Percentiles rank a stretch among this genome's conserved stretches.
Evolutionary conservation across 2,329 filamentous ascomycete genomes (phyloP).

Genomic region (Ophiostoma ips): DNA sequence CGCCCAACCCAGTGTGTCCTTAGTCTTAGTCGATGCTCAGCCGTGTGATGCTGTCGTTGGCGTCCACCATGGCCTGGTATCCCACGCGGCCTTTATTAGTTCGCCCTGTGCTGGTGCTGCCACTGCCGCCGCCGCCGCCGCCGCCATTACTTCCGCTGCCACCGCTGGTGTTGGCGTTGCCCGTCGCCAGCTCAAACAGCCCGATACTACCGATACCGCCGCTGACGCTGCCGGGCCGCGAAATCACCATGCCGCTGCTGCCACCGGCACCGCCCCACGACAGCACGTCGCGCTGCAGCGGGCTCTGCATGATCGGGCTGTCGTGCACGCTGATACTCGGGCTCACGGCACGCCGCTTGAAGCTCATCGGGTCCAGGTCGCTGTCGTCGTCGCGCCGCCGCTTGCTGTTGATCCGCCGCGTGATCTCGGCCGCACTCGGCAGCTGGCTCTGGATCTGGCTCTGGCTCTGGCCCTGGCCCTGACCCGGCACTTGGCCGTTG

Average conservation of each 20-base stretch:
- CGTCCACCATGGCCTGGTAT: slow-evolving; percentile 86
- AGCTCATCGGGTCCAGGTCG: slow-evolving; percentile 73
- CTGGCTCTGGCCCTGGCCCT: neutral
- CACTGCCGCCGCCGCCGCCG: slow-evolving; percentile 32
- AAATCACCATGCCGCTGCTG: slow-evolving; percentile 20
- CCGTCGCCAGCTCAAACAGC: slow-evolving; percentile 22
- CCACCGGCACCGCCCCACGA: slow-evolving; percentile 57
- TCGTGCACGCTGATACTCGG: slow-evolving; percentile 85
- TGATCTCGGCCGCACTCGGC: slow-evolving; percentile 59
- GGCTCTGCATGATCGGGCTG: slow-evolving; percentile 76
- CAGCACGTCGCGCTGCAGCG: slow-evolving; percentile 55
- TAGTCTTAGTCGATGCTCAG: slow-evolving; percentile 76
- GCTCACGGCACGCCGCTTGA: slow-evolving; percentile 84
- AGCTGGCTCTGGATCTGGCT: slow-evolving; percentile 20
- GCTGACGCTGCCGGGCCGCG: slow-evolving; percentile 34
- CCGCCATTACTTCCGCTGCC: slow-evolving; percentile 13
- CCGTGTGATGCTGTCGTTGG: slow-evolving; percentile 89
- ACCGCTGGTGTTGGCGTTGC: neutral
- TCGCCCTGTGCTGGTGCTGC: slow-evolving; percentile 30
- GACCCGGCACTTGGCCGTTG: slow-evolving; percentile 2
- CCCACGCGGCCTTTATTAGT: slow-evolving; percentile 40
- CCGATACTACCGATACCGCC: slow-evolving; percentile 9
- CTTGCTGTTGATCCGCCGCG: slow-evolving; percentile 65
- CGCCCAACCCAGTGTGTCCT: neutral
- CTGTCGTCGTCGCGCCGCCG: slow-evolving; percentile 63